Evolutionary conservation across 495 filamentous ascomycete genomes (phyloP).

Genomic region (Penicillium arizonense): DNA sequence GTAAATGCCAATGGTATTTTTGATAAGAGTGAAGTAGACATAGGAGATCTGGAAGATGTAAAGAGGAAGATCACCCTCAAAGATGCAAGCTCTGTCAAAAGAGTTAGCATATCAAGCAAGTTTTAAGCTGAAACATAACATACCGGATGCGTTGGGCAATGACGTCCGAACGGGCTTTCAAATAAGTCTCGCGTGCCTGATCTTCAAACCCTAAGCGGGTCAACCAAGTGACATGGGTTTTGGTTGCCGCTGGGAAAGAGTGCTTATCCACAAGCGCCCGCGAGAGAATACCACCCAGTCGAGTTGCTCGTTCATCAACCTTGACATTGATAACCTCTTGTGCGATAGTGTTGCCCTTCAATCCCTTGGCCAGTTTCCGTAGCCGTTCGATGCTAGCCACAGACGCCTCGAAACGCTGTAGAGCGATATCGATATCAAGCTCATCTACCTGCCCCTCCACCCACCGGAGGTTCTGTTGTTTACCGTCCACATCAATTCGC

Average conservation of each 20-base stretch:
- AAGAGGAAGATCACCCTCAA: conserved; percentile 84
- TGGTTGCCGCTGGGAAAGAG: conserved; percentile 67
- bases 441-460: conserved; percentile 95
- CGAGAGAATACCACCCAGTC: conserved; percentile 70
- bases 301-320: conserved; percentile 79
- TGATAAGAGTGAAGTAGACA: conserved; percentile 92
- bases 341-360: conserved; percentile 80
- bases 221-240: conserved; percentile 77
- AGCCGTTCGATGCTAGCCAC: conserved; percentile 81
- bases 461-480: conserved; percentile 92
- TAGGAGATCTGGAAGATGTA: conserved; percentile 97
- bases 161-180: conserved; percentile 70
- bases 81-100: conserved; percentile 73
- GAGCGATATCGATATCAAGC: conserved; percentile 90
- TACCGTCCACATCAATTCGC: conserved; percentile 92
- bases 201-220: conserved; percentile 85
- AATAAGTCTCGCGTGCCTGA: conserved; percentile 80
- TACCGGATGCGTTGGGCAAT: conserved; percentile 82
- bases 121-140: conserved; percentile 17
- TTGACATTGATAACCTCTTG: conserved; percentile 88
- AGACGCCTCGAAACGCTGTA: conserved; percentile 84
- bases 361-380: conserved; percentile 68
- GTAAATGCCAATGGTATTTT: conserved; percentile 85
- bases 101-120: conserved; percentile 26
- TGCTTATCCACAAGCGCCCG: conserved; percentile 72